Evolutionary conservation across 805 yeast genomes (phyloP).

Genomic region (Ogataea nakhonphanomensis): DNA sequence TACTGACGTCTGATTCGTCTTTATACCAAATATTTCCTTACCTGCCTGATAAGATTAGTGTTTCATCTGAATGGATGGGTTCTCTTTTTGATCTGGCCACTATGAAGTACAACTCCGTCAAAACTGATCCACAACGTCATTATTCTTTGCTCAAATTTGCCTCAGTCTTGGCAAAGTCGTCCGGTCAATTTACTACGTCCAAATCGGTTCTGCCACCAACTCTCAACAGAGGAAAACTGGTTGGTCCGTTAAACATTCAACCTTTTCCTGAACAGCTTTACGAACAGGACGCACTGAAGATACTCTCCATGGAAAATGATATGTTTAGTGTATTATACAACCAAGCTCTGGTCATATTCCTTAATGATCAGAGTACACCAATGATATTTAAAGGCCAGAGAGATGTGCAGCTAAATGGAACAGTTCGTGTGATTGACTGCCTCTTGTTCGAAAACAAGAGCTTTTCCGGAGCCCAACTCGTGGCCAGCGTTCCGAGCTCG

Average conservation of each 20-base stretch:
- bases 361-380: constrained; percentile 20
- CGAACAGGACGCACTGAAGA: constrained; percentile 37
- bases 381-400: constrained; percentile 26
- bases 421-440: constrained; percentile 15
- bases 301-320: constrained; percentile 26
- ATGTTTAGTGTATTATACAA: constrained; percentile 22
- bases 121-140: constrained; percentile 11
- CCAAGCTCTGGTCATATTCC: constrained; percentile 20
- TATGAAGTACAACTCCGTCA: constrained; percentile 22
- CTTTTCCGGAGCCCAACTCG: constrained; percentile 13
- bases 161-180: constrained; percentile 15
- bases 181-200: constrained; percentile 9
- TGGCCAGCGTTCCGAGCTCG: constrained; percentile 22
- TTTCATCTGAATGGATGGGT: constrained; percentile 32
- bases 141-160: constrained; percentile 27
- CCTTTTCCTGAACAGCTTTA: constrained; percentile 58
- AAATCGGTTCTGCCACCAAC: constrained; percentile 17
- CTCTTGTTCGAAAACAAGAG: constrained; percentile 5
- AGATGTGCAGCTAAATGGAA: constrained; percentile 3
- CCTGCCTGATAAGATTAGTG: constrained; percentile 44
- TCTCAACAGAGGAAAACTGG: constrained; percentile 22
- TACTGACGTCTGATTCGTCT: constrained; percentile 55
- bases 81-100: constrained; percentile 26
- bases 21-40: constrained; percentile 63
- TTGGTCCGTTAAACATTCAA: constrained; percentile 50